A percentile compares a stretch with the other conserved stretches of the same genome.
phyloP scores from a whole-genome alignment of 192 early-diverging fungal species.

The Dissophora globulifera region DNA sequence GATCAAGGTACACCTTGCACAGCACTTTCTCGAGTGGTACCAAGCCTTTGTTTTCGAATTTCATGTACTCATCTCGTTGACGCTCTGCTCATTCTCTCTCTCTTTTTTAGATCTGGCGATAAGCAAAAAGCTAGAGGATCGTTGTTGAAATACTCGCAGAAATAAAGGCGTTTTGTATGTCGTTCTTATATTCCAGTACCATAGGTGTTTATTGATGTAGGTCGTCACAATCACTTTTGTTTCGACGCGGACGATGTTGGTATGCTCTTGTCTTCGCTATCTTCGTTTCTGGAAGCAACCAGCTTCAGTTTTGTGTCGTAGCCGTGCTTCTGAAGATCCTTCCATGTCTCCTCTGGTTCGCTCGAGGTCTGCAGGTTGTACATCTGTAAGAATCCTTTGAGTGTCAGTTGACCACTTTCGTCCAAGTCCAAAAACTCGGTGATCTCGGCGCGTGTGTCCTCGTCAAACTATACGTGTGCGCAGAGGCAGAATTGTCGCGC shows the following conservation, averaged over 20 bases:
- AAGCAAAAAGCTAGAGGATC: not conserved
- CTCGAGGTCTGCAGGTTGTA: constrained; percentile 76
- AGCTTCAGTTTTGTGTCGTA: constrained; percentile 63
- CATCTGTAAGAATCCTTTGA: constrained; percentile 83
- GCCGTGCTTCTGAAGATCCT: constrained; percentile 75
- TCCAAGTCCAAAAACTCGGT: constrained; percentile 71
- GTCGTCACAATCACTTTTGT: not conserved
- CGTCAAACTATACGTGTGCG: constrained; percentile 43
- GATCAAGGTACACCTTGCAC: constrained; percentile 52
- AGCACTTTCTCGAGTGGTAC: no score
- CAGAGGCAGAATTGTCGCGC: no score
- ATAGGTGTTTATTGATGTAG: no score
- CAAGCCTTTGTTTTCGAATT: no score
- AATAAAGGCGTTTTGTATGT: not conserved
- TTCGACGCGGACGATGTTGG: not conserved
- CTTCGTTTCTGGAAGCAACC: constrained; percentile 55
- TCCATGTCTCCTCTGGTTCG: constrained; percentile 80
- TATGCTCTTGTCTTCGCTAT: constrained; percentile 30
- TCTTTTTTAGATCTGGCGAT: constrained; percentile 9
- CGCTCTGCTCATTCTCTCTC: constrained; percentile 2
- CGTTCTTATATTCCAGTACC: no score
- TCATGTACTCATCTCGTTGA: no score
- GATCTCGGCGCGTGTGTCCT: constrained; percentile 66
- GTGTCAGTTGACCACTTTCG: constrained; percentile 69
- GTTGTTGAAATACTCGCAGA: not conserved